Base-by-base conservation (phyloP, 2,329 filamentous ascomycete genomes). In the Neophaeococcomyces mojaviensis region DNA sequence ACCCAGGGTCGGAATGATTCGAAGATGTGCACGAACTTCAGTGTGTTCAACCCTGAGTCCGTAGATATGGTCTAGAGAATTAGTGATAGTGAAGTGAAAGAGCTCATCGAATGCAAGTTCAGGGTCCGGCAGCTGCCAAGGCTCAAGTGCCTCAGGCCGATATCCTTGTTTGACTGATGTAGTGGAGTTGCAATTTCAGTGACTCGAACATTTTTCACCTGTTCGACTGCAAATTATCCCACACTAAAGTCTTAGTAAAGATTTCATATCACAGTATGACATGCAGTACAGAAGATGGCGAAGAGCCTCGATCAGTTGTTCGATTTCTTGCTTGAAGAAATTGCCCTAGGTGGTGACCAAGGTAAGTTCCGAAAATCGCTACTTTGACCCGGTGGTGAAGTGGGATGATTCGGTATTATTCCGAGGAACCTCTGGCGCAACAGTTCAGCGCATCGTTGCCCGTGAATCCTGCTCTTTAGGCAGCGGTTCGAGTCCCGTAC, bases 301-400 rank as follows among this genome's bases (percentile, higher is more conserved):
- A 66, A 63, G 48, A 73, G 72, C 45, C 65, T 79, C 49, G 77
- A 78, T 58, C 69, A 73, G 40, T 63, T 82, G 53, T 68, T 81
- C 50, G 71, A 79, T 58, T 75, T 70, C 62, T 58, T 82, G 46
- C 65, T 81, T 39, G 70, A 73, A 49, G 73, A 79, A 61, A 72
- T 82, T 59, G 78, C 78, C 19, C 68, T 81, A 38, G 71, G 70
- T 53, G 77, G 78, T 52, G 68, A 69, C 43, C 67, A 72, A 69
- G 79, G 78, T 80, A 66, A 57, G 74, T 68, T 44, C 34, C 47
- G 15, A 24, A 16, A 35, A 50, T 53, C 51, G 45, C 38, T 10
- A 8, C 20, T 44, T 30, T n/a, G 15, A 18, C 18, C 13, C 13
- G 9, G 28, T 24, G 30, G 18, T 31, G 13, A 43, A n/a, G 28